These are phyloP conservation scores for Acacia crassicarpa DNA, from an alignment of 306 rosid genomes.

Conservation along the genomic window DNA sequence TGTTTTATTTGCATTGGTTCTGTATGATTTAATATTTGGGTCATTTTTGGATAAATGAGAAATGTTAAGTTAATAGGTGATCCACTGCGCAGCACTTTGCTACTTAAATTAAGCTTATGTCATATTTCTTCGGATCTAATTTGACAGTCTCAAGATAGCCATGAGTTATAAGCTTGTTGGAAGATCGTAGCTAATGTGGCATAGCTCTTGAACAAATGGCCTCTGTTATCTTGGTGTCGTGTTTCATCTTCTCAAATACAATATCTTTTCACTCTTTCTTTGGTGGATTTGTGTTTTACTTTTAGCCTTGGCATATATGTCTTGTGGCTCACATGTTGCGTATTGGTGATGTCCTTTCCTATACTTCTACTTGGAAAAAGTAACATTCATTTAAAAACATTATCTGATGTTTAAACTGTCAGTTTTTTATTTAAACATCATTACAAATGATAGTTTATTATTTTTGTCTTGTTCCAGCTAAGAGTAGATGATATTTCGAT, in stretches of 20 bases:
- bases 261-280: neutral
- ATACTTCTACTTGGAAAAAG: neutral
- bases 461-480: slow-evolving; percentile 54
- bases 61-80: neutral
- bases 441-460: neutral
- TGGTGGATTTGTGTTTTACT: slow-evolving; percentile 8
- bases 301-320: neutral
- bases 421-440: slow-evolving; percentile 18
- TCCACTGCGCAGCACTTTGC: too few relatives aligned
- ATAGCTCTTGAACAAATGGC: neutral
- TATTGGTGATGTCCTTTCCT: neutral
- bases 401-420: slow-evolving; percentile 2
- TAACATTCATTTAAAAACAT: neutral
- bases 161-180: slow-evolving; percentile 15
- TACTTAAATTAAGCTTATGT: too few relatives aligned
- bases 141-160: neutral
- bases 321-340: neutral
- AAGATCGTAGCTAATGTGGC: neutral
- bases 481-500: slow-evolving; percentile 60
- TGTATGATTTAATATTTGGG: neutral
- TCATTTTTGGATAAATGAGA: neutral
- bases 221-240: neutral
- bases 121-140: too few relatives aligned
- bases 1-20: neutral
- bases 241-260: neutral